Conservation (phyloP, 768 basidiomycete genomes). For the Lentinus brumalis region DNA sequence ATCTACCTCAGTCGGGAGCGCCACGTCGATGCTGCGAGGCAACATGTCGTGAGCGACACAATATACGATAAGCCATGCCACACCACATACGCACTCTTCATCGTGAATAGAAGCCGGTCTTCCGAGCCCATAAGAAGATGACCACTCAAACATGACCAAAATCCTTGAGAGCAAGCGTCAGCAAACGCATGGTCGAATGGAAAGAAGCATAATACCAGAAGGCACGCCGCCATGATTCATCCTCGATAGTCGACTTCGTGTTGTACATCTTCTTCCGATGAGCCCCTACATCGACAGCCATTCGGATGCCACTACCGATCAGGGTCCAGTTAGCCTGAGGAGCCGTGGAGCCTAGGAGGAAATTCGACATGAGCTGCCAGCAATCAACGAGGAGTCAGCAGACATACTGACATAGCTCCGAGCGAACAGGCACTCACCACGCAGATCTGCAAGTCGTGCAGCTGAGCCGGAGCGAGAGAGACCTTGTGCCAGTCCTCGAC, state of each 20-base stretch:
- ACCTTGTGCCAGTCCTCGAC: slow-evolving; percentile 52
- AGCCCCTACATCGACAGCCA: slow-evolving; percentile 56
- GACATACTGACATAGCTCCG: not conserved
- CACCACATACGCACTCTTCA: slow-evolving; percentile 51
- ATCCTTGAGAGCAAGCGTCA: not conserved
- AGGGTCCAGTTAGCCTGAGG: slow-evolving; percentile 47
- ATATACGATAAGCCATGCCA: not conserved
- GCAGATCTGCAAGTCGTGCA: slow-evolving; percentile 64
- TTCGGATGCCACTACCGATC: slow-evolving; percentile 38
- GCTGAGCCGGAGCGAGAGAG: slow-evolving; percentile 51
- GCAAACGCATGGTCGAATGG: not conserved
- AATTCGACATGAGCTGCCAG: slow-evolving; percentile 48
- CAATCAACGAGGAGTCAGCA: slow-evolving; percentile 6
- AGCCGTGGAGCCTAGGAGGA: slow-evolving; percentile 46
- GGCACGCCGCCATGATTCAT: slow-evolving; percentile 52
- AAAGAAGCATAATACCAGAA: slow-evolving; percentile 42
- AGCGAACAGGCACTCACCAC: slow-evolving; percentile 35
- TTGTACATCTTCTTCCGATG: slow-evolving; percentile 42
- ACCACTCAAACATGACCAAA: slow-evolving; percentile 31
- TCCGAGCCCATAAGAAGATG: slow-evolving; percentile 54
- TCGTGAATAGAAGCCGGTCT: slow-evolving; percentile 68
- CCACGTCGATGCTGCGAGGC: slow-evolving; percentile 54
- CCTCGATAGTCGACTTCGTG: slow-evolving; percentile 35
- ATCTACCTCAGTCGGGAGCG: slow-evolving; percentile 64
- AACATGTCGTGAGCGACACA: too few species aligned